A percentile compares a stretch with the other conserved stretches of the same genome.
Conservation (phyloP, 2,329 filamentous ascomycete genomes). For the Arthrobotrys sinensis region DNA sequence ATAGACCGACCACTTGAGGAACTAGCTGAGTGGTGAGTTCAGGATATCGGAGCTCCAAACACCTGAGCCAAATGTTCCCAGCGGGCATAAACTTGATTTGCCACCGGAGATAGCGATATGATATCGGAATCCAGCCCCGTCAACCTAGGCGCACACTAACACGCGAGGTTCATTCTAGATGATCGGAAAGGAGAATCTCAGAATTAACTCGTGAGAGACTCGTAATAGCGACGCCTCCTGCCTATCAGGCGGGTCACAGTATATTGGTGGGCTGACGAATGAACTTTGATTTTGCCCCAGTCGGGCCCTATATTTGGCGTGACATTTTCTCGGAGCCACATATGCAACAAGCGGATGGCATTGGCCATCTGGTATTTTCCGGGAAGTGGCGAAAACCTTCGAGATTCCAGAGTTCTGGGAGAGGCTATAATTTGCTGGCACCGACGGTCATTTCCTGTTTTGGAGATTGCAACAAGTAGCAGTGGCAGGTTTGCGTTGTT, state of each 20-base stretch:
- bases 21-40: not conserved
- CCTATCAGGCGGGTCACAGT: constrained; percentile 12
- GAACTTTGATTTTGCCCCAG: constrained; percentile 41
- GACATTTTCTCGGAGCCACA: constrained; percentile 3
- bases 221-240: constrained; percentile 26
- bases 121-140: constrained; percentile 19
- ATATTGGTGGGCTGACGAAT: constrained; percentile 40
- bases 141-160: constrained; percentile 2
- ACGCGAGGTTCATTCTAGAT: not conserved
- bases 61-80: constrained; percentile 18
- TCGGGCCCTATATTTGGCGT: constrained; percentile 1
- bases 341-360: constrained; percentile 2
- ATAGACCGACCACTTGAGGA: not conserved
- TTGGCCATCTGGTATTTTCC: constrained; percentile 17
- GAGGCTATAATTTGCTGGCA: constrained; percentile 31
- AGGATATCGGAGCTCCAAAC: constrained; percentile 1
- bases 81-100: constrained; percentile 11
- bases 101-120: constrained; percentile 30
- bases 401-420: constrained; percentile 9
- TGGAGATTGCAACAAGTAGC: constrained; percentile 57
- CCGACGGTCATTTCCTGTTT: constrained; percentile 58
- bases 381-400: constrained; percentile 37
- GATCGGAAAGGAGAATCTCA: not conserved
- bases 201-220: constrained; percentile 20
- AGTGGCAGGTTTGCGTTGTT: constrained; percentile 36